Evolutionary conservation across 1,139 yeast genomes (phyloP), one percentile per base, ranked within the genome.

Genomic region (Yamadazyma oceani): DNA sequence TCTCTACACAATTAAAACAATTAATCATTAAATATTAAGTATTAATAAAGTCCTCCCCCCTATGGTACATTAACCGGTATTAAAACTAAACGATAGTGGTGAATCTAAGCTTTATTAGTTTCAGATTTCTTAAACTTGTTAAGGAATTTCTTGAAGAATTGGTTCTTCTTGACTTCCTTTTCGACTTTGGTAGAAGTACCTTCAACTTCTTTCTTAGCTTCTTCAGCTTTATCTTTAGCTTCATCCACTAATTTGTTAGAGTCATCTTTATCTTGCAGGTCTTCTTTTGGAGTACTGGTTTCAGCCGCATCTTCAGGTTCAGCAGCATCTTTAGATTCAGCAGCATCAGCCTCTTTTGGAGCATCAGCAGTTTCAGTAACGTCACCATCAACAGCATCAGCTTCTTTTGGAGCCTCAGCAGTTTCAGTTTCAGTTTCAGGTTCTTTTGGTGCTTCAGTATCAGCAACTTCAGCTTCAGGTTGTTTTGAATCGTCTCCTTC

Each of bases 131-230:
- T 77, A 55, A 78, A 64, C 57, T 69, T 73, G 48, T 61, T 56
- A 45, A 72, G 53, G 40, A 74, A 58, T 59, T 67, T 76, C 69
- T 73, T 76, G 62, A 74, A 66, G 55, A 73, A 61, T 45, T 69
- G 68, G 53, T 66, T 67, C 73, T 74, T 75, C 65, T 73, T 66
- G 26, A 56, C 62, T 36, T 59, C 65, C 48, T 62, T 65, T 37
- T 60, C 66, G 36, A 54, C 61, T 44, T 60, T 57, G 31, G 47
- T 51, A 14, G 64, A 49, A 31, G 57, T 46, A 26, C 54, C 53
- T 41, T 55, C 58, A 35, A 60, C 61, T 32, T 60, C 62, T 17
- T 58, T 60, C 51, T 61, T 56, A 35, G 67, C 66, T 38, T 48
- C 57, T 41, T 58, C 62, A 31, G 44, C 58, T 28, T 42, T 52